A percentile compares a stretch with the other conserved stretches of the same genome.
These are phyloP conservation scores for Camellia sinensis DNA, from an alignment of 148 eudicot genomes.

Conservation along the genomic window DNA sequence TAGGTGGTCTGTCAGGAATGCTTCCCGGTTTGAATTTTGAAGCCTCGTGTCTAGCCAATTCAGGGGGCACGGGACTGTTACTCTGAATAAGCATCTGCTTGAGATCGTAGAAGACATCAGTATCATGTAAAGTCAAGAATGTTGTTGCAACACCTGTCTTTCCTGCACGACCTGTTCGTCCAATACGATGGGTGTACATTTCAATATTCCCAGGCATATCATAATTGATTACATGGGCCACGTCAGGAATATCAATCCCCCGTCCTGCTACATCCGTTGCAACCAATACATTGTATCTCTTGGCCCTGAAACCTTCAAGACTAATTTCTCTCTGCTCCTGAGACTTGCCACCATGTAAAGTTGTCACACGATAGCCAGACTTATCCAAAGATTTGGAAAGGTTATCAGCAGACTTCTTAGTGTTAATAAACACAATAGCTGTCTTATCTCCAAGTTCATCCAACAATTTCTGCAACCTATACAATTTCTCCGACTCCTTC, in stretches of 20 bases:
- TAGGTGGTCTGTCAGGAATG: conserved; percentile 41
- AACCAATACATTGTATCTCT: conserved; percentile 45
- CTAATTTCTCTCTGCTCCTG: conserved; percentile 48
- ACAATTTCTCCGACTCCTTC: conserved; percentile 71
- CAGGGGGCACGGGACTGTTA: conserved; percentile 78
- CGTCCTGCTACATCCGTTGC: conserved; percentile 49
- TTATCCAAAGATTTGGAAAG: conserved; percentile 39
- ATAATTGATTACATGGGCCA: conserved; percentile 43
- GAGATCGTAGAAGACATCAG: conserved; percentile 74
- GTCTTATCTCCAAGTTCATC: conserved; percentile 61
- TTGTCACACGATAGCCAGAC: conserved; percentile 52
- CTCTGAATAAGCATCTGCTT: conserved; percentile 80
- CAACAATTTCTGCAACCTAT: conserved; percentile 52
- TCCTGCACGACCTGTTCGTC: conserved; percentile 51
- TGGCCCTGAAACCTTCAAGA: conserved; percentile 46
- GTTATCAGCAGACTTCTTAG: conserved; percentile 36
- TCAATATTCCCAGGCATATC: conserved; percentile 73
- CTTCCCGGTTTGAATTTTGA: conserved; percentile 43
- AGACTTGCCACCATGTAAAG: conserved; percentile 55
- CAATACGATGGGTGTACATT: conserved; percentile 51
- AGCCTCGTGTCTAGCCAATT: conserved; percentile 76
- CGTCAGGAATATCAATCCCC: conserved; percentile 48
- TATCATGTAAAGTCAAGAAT: conserved; percentile 68
- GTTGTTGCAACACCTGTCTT: conserved; percentile 67
- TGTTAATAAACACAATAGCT: conserved; percentile 42